Conservation (phyloP, 1,139 yeast species). For the Zygosaccharomyces sapae region DNA sequence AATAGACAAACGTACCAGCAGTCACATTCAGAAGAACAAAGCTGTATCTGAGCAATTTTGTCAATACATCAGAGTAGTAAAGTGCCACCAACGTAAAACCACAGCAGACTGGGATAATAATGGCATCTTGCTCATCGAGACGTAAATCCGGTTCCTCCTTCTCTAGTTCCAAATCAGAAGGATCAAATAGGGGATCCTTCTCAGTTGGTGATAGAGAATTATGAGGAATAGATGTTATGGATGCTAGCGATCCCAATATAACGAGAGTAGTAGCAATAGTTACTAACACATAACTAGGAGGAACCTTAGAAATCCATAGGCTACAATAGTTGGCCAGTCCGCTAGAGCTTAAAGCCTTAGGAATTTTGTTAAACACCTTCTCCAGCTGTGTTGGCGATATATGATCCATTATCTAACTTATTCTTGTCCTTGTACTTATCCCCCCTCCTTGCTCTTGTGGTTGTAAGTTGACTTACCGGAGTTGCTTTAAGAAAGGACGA, state of each 20-base stretch:
- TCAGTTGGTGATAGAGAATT: slow-evolving; percentile 31
- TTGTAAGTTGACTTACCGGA: slow-evolving; percentile 3
- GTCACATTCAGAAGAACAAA: slow-evolving; percentile 14
- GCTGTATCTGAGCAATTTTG: slow-evolving; percentile 14
- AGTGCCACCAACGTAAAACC: slow-evolving; percentile 17
- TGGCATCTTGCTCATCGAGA: slow-evolving; percentile 20
- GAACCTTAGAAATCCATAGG: neutral
- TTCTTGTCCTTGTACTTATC: neutral
- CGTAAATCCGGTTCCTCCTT: slow-evolving; percentile 9
- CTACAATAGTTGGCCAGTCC: slow-evolving; percentile 2
- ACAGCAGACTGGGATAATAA: slow-evolving; percentile 21
- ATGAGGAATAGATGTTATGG: slow-evolving; percentile 25
- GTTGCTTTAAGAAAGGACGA: neutral
- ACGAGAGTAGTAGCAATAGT: slow-evolving; percentile 13
- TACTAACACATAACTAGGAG: neutral
- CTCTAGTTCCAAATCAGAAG: slow-evolving; percentile 24
- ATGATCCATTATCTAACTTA: neutral
- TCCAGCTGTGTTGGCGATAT: slow-evolving; percentile 3
- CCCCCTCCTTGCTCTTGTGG: neutral
- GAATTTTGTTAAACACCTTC: slow-evolving; percentile 2
- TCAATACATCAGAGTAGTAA: slow-evolving; percentile 17
- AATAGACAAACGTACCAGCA: slow-evolving; percentile 18
- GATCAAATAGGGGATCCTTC: slow-evolving; percentile 26
- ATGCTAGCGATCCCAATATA: slow-evolving; percentile 22
- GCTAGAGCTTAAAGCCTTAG: slow-evolving; percentile 3